Base-by-base conservation (phyloP, 208 protist species). In the Trypanosoma lewisi region DNA sequence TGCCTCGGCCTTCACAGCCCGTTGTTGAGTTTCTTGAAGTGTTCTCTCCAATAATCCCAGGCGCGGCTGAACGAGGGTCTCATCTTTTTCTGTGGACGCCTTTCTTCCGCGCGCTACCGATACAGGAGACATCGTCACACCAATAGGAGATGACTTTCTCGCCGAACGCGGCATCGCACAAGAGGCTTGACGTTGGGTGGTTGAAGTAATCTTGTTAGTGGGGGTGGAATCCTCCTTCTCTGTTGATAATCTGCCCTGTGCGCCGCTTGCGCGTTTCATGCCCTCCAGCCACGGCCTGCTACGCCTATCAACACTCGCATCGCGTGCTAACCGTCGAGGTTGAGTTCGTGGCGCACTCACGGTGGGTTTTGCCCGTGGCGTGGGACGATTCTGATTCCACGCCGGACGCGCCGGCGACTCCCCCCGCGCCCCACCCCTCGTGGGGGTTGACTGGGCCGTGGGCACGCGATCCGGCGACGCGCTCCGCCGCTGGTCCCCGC, bases 301-400 rank as follows among this genome's bases (percentile, higher is more conserved):
- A 6, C 47, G 67, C 23, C 21, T 45, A 23, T 52, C 42, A 8
- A 31, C n/a, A n/a, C 51, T 64, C 9, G 50, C 21, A 14, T 37
- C 33, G 19, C 58, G 67, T 0, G 57, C 39, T 7, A 71, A 7
- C 12, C 65, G 65, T 17, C 65, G 67, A 37, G 67, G 67, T n/a
- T 66, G 54, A 21, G 67, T 77, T 12, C 71, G 72, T 31, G 75
- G 73, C 16, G 52, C 70, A 50, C 83, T 86, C n/a, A 90, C 77
- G 30, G 77, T 65, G 1, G 80, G 83, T 42, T 75, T 79, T 41
- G 68, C 49, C 45, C 74, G 76, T n/a, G 72, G 61, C 16, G 66
- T 69, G 19, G 84, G 84, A 17, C 68, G 63, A 16, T 70, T 77
- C 65, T 82, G 80, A 54, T 91, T 91, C 84, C 84, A 91, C 37